These are phyloP conservation scores for Chaetomidium leptoderma DNA, from an alignment of 495 filamentous ascomycete species.

Conservation along the genomic window DNA sequence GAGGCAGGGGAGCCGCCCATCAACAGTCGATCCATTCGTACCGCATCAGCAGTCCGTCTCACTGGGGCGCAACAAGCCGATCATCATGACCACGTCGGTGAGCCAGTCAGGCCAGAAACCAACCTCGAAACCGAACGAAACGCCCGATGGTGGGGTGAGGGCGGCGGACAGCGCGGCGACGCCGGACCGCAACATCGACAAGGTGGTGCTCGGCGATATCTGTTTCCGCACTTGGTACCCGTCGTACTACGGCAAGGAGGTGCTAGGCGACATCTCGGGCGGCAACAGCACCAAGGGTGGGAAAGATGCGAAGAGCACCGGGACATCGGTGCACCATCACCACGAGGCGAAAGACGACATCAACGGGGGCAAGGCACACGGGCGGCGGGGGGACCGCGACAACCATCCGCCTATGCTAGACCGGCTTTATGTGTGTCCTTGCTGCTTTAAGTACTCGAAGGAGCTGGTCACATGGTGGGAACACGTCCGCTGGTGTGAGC, in stretches of 20 bases:
- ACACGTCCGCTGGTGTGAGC: constrained; percentile 44
- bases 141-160: constrained; percentile 10
- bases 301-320: constrained; percentile 20
- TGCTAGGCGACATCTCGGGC: constrained; percentile 45
- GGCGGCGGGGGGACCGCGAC: constrained; percentile 30
- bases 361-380: constrained; percentile 36
- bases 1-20: constrained; percentile 6
- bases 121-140: constrained; percentile 17
- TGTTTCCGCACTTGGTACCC: constrained; percentile 76
- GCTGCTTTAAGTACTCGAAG: constrained; percentile 88
- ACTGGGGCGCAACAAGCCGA: constrained; percentile 25
- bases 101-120: constrained; percentile 18
- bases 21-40: background rate
- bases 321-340: constrained; percentile 3
- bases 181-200: constrained; percentile 62
- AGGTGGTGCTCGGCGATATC: constrained; percentile 69
- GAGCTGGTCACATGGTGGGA: constrained; percentile 57
- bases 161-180: constrained; percentile 1
- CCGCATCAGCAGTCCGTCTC: constrained; percentile 27
- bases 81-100: constrained; percentile 25
- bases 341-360: constrained; percentile 23
- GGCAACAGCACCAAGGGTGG: constrained; percentile 20
- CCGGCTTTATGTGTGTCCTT: constrained; percentile 79
- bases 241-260: constrained; percentile 70
- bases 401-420: constrained; percentile 43